Percentiles rank a stretch among this genome's conserved stretches.
Conservation (phyloP, 139 green algal species). For the Chlorella vulgaris region DNA sequence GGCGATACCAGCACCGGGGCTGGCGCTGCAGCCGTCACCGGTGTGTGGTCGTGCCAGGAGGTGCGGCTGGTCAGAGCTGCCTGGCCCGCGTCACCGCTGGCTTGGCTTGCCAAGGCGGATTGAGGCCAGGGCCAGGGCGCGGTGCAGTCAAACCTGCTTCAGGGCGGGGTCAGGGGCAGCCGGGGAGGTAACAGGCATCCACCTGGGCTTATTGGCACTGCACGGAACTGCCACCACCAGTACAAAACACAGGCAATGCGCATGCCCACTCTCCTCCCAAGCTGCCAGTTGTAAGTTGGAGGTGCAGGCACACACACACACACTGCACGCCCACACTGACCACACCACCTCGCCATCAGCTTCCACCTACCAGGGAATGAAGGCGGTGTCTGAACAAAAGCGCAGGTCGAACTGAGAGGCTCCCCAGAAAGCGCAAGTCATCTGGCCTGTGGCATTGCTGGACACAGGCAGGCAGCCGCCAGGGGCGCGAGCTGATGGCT, state of each 20-base stretch:
- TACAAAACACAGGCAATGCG: not conserved
- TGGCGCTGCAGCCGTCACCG: too few relatives aligned
- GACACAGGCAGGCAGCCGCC: conserved; percentile 20
- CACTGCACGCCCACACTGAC: not conserved
- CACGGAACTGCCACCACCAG: too few relatives aligned
- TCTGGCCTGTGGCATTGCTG: conserved; percentile 12
- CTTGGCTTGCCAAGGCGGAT: not conserved
- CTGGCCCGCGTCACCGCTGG: not conserved
- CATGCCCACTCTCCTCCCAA: too few relatives aligned
- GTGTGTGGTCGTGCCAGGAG: not conserved
- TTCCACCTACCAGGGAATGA: conserved; percentile 6
- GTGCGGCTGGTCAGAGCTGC: not conserved
- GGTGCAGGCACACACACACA: not conserved
- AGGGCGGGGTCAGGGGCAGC: not conserved
- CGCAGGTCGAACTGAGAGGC: not conserved
- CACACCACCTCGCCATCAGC: not conserved
- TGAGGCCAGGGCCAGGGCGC: conserved; percentile 20
- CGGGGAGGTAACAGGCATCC: too few relatives aligned
- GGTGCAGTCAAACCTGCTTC: conserved; percentile 5
- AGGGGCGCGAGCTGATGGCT: not conserved
- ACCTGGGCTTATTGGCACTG: too few relatives aligned
- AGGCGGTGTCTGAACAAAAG: conserved; percentile 3
- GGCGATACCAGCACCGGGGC: too few relatives aligned
- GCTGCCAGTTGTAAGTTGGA: not conserved
- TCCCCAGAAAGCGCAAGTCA: conserved; percentile 3